phyloP scores from a whole-genome alignment of 1,139 yeast species.

The Petasospora fabianii region DNA sequence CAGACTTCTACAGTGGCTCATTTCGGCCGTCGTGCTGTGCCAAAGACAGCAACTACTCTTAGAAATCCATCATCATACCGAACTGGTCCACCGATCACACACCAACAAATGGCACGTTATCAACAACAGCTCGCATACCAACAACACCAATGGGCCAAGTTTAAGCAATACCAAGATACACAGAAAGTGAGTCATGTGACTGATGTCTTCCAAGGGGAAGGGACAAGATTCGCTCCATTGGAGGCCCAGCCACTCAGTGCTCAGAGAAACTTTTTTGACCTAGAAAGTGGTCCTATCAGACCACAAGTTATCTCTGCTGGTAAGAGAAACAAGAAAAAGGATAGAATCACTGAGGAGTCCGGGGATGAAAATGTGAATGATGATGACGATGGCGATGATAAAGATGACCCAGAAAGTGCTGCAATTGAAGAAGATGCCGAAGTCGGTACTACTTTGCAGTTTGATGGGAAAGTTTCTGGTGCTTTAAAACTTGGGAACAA shows the following conservation, averaged over 20 bases:
- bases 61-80: constrained; percentile 15
- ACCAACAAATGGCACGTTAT: constrained; percentile 8
- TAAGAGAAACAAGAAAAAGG: constrained; percentile 2
- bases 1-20: constrained; percentile 4
- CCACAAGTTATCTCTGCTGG: constrained; percentile 8
- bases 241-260: constrained; percentile 55
- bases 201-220: constrained; percentile 41
- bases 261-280: constrained; percentile 42
- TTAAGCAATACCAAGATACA: constrained; percentile 26
- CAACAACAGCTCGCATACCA: constrained; percentile 25
- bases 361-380: constrained; percentile 13
- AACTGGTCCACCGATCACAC: constrained; percentile 12
- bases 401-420: constrained; percentile 29
- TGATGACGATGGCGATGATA: constrained; percentile 19
- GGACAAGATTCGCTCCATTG: constrained; percentile 46
- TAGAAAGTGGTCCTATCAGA: constrained; percentile 16
- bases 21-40: constrained; percentile 10
- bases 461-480: constrained; percentile 17
- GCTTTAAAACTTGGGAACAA: constrained; percentile 22
- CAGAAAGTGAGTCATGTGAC: constrained; percentile 22
- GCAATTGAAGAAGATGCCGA: constrained; percentile 34
- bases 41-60: constrained; percentile 21
- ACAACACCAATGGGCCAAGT: constrained; percentile 25
- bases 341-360: constrained; percentile 17
- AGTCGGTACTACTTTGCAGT: constrained; percentile 13